Percentiles rank a stretch among this genome's conserved stretches.
Evolutionary conservation across 1,139 yeast species (phyloP).

Genomic region (Blastobotrys niveus): DNA sequence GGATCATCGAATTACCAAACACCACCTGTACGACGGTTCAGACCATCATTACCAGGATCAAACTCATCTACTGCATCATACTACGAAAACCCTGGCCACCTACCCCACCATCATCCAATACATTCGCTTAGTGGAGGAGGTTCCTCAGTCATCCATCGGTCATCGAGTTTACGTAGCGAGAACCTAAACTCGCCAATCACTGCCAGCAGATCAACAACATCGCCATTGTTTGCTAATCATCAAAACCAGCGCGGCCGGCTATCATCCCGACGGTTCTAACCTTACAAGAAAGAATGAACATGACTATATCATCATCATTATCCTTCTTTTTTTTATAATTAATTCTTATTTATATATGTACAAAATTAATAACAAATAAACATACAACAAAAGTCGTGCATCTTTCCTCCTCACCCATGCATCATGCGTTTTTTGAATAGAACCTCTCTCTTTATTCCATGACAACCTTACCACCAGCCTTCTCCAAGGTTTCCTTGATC

Average conservation of each 20-base stretch:
- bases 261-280: slow-evolving; percentile 3
- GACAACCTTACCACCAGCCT: slow-evolving; percentile 85
- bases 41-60: too few species aligned
- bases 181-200: slow-evolving; percentile 5
- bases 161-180: slow-evolving; percentile 1
- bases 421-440: too few species aligned
- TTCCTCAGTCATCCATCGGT: background rate
- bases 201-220: slow-evolving; percentile 1
- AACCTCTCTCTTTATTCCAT: slow-evolving; percentile 70
- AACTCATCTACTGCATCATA: too few species aligned
- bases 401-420: background rate
- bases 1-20: too few species aligned
- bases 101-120: too few species aligned
- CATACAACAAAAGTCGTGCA: background rate
- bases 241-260: slow-evolving; percentile 7
- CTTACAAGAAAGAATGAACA: slow-evolving; percentile 1
- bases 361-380: background rate
- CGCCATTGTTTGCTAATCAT: slow-evolving; percentile 8
- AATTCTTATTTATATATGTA: slow-evolving; percentile 4
- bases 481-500: slow-evolving; percentile 89
- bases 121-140: too few species aligned
- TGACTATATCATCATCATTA: too few species aligned
- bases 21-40: too few species aligned
- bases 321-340: background rate
- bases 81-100: too few species aligned